A percentile compares a stretch with the other conserved stretches of the same genome.
Conservation (phyloP, 805 yeast genomes). For the Sungouiella blattae region DNA sequence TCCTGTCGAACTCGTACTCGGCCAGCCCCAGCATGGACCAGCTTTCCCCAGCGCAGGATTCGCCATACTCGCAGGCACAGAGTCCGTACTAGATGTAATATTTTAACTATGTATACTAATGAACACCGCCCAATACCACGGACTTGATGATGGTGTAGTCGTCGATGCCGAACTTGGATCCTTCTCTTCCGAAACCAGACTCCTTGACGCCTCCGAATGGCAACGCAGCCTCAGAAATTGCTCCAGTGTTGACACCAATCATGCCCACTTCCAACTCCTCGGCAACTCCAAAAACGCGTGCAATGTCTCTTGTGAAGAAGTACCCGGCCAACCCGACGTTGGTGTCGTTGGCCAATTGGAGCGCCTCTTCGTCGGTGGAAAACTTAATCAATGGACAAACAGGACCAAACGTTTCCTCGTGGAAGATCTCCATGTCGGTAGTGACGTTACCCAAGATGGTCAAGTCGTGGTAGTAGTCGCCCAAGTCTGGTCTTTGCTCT, state of each 20-base stretch:
- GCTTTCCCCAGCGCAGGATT: background rate
- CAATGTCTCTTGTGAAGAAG: slow-evolving; percentile 56
- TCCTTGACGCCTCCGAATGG: slow-evolving; percentile 79
- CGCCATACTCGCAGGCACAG: slow-evolving; percentile 1
- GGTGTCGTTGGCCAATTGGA: slow-evolving; percentile 59
- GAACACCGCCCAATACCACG: slow-evolving; percentile 45
- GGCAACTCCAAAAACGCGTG: slow-evolving; percentile 55
- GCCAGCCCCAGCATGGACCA: background rate
- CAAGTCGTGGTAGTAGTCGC: slow-evolving; percentile 63
- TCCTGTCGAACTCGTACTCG: background rate
- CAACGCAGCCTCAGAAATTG: slow-evolving; percentile 64
- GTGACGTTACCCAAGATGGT: slow-evolving; percentile 65
- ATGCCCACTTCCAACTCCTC: slow-evolving; percentile 73
- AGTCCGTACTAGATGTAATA: slow-evolving; percentile 1
- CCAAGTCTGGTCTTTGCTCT: slow-evolving; percentile 47
- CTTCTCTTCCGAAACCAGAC: slow-evolving; percentile 81
- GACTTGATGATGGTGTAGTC: slow-evolving; percentile 69
- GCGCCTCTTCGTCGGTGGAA: slow-evolving; percentile 58
- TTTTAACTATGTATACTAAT: background rate
- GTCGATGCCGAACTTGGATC: slow-evolving; percentile 70
- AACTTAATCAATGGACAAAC: slow-evolving; percentile 69
- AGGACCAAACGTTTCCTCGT: slow-evolving; percentile 84
- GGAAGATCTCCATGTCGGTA: slow-evolving; percentile 49
- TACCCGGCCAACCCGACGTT: slow-evolving; percentile 79
- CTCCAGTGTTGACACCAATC: slow-evolving; percentile 79